Conservation (phyloP, 805 yeast genomes). For the Geotrichum ghanense region DNA sequence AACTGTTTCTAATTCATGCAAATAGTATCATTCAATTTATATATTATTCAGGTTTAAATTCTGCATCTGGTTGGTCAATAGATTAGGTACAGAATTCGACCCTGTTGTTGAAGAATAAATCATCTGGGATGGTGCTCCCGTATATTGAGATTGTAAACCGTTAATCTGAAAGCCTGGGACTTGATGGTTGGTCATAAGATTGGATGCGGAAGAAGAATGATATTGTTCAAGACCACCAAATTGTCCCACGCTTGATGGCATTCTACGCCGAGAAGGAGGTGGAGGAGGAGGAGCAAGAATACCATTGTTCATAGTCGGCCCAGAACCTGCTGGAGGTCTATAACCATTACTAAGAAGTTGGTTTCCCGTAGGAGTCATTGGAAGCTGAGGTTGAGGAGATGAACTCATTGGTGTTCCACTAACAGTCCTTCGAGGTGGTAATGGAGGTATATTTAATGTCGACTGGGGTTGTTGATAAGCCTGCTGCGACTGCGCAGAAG, state of each 20-base stretch:
- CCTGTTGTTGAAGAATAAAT: not conserved
- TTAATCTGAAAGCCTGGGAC: too few species aligned
- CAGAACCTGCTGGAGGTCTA: not conserved
- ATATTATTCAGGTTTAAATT: not conserved
- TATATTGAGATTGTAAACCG: not conserved
- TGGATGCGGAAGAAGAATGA: conserved; percentile 13
- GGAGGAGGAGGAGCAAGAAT: conserved; percentile 3
- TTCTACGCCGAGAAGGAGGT: conserved; percentile 3
- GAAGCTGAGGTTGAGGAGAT: conserved; percentile 4
- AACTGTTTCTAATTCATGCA: not conserved
- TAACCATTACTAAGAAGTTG: not conserved
- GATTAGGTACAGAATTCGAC: not conserved
- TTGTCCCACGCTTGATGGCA: conserved; percentile 8
- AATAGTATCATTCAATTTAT: not conserved
- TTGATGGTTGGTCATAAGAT: conserved; percentile 9
- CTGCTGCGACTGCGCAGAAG: conserved; percentile 7
- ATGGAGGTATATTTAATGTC: not conserved
- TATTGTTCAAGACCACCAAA: not conserved
- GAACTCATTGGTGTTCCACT: not conserved
- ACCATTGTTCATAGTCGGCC: not conserved
- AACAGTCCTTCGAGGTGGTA: conserved; percentile 4
- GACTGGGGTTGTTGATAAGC: conserved; percentile 4
- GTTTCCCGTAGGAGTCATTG: conserved; percentile 2
- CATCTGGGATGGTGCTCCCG: not conserved
- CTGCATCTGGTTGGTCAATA: not conserved